Evolutionary conservation across 305 asterid species (phyloP).

Genomic region (Fraxinus sp.): DNA sequence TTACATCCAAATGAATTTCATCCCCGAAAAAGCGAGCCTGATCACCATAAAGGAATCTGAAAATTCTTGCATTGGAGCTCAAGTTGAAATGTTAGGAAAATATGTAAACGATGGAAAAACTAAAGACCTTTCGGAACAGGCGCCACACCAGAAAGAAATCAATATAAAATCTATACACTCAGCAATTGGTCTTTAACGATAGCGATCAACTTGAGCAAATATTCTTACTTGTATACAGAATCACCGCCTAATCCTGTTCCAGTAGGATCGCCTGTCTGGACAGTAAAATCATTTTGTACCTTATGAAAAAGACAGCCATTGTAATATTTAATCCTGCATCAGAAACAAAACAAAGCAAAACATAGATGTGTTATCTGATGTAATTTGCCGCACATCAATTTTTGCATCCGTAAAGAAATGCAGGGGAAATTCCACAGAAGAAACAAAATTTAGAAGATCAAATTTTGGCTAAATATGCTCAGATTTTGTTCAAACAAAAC

Average conservation of each 20-base stretch:
- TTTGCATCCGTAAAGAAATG: not conserved
- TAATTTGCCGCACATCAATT: not conserved
- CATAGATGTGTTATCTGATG: not conserved
- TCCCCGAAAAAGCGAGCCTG: constrained; percentile 95
- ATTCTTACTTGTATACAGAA: constrained; percentile 82
- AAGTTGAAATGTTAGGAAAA: constrained; percentile 16
- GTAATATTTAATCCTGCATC: constrained; percentile 58
- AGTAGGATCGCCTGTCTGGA: constrained; percentile 98
- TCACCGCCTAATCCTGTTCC: constrained; percentile 97
- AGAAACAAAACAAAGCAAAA: not conserved
- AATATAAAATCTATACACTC: not conserved
- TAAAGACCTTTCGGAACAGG: not conserved
- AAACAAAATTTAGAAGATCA: not conserved
- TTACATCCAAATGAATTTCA: constrained; percentile 88
- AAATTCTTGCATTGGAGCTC: constrained; percentile 21
- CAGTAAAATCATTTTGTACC: constrained; percentile 87
- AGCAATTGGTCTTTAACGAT: not conserved
- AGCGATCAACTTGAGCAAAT: not conserved
- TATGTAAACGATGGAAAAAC: constrained; percentile 13
- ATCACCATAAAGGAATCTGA: constrained; percentile 85
- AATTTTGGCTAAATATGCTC: not conserved
- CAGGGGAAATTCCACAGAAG: not conserved
- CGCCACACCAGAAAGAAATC: not conserved
- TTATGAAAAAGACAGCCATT: constrained; percentile 80
- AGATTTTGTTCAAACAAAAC: constrained; percentile 6